Conservation (phyloP, 257 asterid genomes). For the Lantana camara region DNA sequence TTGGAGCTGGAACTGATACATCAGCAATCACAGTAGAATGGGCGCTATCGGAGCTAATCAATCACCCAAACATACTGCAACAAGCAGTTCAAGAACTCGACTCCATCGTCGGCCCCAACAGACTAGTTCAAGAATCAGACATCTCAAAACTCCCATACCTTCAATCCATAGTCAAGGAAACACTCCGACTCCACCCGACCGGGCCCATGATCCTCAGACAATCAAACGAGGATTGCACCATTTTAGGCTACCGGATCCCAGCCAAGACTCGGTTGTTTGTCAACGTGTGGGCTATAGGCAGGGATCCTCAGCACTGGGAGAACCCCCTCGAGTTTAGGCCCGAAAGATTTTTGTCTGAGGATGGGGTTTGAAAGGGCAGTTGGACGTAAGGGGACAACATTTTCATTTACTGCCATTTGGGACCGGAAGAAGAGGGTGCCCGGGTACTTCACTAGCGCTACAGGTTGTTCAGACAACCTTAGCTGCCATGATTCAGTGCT, state of each 20-base stretch:
- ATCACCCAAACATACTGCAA: constrained; percentile 53
- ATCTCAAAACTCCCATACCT: constrained; percentile 61
- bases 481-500: constrained; percentile 73
- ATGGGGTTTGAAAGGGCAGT: constrained; percentile 29
- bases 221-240: constrained; percentile 52
- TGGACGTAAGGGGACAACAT: constrained; percentile 83
- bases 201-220: constrained; percentile 62
- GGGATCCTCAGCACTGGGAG: constrained; percentile 70
- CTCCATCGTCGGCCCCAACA: constrained; percentile 36
- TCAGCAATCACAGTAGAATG: constrained; percentile 79
- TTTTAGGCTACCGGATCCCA: constrained; percentile 52
- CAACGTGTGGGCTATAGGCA: constrained; percentile 70
- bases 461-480: constrained; percentile 64
- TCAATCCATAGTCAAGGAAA: constrained; percentile 71
- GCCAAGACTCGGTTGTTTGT: constrained; percentile 58
- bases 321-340: constrained; percentile 65
- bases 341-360: constrained; percentile 51
- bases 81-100: constrained; percentile 64
- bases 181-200: constrained; percentile 78
- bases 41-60: constrained; percentile 81
- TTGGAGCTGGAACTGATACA: constrained; percentile 79
- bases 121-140: constrained; percentile 64
- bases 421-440: constrained; percentile 74
- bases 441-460: constrained; percentile 74
- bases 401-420: constrained; percentile 72